Evolutionary conservation across 2,329 filamentous ascomycete genomes (phyloP), one percentile per base, ranked within the genome.

Genomic region (Pseudogymnoascus sp.): DNA sequence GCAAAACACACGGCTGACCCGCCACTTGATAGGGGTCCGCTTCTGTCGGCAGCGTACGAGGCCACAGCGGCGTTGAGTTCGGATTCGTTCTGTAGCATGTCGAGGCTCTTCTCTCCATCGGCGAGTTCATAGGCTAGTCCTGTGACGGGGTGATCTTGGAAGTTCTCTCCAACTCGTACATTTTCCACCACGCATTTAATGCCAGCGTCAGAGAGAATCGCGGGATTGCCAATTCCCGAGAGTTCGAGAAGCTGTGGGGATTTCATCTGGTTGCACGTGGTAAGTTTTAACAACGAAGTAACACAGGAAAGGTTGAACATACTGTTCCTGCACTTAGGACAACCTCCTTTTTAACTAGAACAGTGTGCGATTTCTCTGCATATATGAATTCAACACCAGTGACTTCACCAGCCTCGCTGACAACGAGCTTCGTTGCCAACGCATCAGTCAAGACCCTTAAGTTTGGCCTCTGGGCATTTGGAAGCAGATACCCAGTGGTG

Each of bases 391-490:
- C 65, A n/a, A 70, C 67, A 7, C 67, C 68, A 28, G 65, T 63
- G 3, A 60, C 62, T n/a, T 35, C 16, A 4, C 58, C 58, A 7
- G 16, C 36, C 4, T 20, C 14, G 7, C 54, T 37, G 2, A 67
- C 28, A 67, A 92, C 86, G 71, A 96, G 77, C 72, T 86, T 88
- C 71, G 84, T 88, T 63, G 94, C 91, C 84, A 89, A 92, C 12
- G 90, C 87, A 70, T 94, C 86, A 70, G 90, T 94, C 61, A 95
- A 78, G 62, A 96, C 80, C 38, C 88, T 92, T 71, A 96, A 74
- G 77, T 96, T 96, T 6, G 60, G 43, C 18, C 68, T 59, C 1
- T 37, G 25, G 16, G 22, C 28, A 30, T 59, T 61, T 14, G 65
- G 66, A 2, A 65, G 39, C 8, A 62, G 57, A 60, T 67, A 67